Evolutionary conservation across 306 rosid species (phyloP), one percentile per base, ranked within the genome.

Genomic region (Hippophae tibetana): DNA sequence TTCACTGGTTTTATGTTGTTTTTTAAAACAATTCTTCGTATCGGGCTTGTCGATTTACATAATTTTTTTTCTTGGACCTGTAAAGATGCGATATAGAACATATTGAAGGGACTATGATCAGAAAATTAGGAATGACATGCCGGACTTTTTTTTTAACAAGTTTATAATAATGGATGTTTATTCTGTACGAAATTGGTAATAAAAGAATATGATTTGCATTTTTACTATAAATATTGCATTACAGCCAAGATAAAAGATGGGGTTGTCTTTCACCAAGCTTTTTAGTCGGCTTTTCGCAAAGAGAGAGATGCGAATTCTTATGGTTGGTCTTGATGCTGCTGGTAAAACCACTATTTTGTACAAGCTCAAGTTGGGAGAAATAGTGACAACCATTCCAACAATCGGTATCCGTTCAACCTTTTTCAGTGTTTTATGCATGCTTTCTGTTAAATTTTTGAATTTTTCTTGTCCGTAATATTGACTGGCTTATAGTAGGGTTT

Each of bases 311-410:
- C 75, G 84, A 13, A 72, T 76, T 68, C 81, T 72, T 41, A 68
- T 76, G 78, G 78, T 76, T 5, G 81, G 81, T 71, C 78, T 76
- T 8, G 81, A 76, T 76, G 81, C 81, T 13, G 74, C 86, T 42
- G 86, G 89, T 84, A 84, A 84, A 62, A 84, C 89, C 51, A 84
- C 85, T 64, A 81, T 84, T 12, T 71, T 84, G 78, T 84, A 84
- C 75, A 84, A 84, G 84, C 87, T 84, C 63, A 84, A 81, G 81
- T 63, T 81, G 48, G 90, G 87, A 66, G 90, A 84, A 71, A 84
- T 84, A 47, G 81, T 81, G 38, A 84, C 90, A 10, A 84, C 90
- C 77, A 81, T 84, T 74, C 90, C 90, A 7, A 84, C 90, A 10
- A 84, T 84, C 49, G 90, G 90, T 84, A 78, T 54, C 75, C 3